Conservation (phyloP, 2,329 filamentous ascomycete genomes). For the Alternaria alternata region DNA sequence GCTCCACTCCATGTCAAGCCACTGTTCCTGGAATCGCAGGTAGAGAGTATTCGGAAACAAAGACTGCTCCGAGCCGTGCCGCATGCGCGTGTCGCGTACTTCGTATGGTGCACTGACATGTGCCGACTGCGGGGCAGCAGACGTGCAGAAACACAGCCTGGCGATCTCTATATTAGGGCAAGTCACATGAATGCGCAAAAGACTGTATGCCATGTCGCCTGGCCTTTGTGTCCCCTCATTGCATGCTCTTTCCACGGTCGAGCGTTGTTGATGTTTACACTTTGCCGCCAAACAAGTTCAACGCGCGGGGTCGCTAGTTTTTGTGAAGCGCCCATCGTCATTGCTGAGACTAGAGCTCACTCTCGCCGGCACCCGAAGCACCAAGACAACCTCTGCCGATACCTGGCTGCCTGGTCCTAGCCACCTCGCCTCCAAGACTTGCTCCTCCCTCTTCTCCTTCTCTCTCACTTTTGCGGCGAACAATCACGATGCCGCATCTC, state of each 20-base stretch:
- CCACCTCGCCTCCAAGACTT: not conserved
- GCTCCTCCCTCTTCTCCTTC: not conserved
- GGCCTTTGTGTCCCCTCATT: not conserved
- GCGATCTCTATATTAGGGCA: conserved; percentile 5
- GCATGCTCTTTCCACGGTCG: not conserved
- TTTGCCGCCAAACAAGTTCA: conserved; percentile 12
- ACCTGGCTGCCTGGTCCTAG: conserved; percentile 16
- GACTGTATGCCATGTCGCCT: conserved; percentile 8
- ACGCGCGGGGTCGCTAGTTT: conserved; percentile 36
- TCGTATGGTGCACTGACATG: conserved; percentile 7
- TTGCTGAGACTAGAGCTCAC: conserved; percentile 30
- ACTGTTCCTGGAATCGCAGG: conserved; percentile 8
- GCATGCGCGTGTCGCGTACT: conserved; percentile 18
- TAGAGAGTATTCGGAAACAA: not conserved
- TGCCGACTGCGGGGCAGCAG: conserved; percentile 20
- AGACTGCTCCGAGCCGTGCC: conserved; percentile 20
- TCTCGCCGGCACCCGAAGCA: conserved; percentile 23
- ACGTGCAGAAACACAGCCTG: conserved; percentile 8
- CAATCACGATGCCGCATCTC: conserved; percentile 49
- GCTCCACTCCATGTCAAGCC: conserved; percentile 2
- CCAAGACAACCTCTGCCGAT: conserved; percentile 22
- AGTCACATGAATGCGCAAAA: conserved; percentile 13
- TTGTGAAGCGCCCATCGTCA: conserved; percentile 36
- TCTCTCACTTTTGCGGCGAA: not conserved
- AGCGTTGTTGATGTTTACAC: conserved; percentile 14